Base-by-base conservation (phyloP, 2,329 filamentous ascomycete genomes). In the Calonectria honghensis region DNA sequence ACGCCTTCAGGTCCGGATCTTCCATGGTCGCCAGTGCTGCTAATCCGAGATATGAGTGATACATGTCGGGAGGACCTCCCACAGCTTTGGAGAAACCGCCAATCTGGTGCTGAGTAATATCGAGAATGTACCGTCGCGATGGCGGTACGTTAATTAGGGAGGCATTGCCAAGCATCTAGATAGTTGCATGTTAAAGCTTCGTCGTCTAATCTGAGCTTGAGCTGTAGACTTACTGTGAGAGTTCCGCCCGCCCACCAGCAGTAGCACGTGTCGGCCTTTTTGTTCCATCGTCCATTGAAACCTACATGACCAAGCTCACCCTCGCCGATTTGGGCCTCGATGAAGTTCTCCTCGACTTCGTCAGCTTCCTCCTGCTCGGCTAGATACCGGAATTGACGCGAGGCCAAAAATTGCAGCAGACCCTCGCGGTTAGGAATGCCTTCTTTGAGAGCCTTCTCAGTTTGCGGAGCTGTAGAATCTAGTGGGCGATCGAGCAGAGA, bases 211-310 rank as follows among this genome's bases (percentile, higher is more conserved):
- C 37, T 39, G 5, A 4, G 24, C 20, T 0, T 7, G 13, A 3
- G n/a, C 2, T 14, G 24, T 10, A 10, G 24, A 66, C 84, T 75
- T 81, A 89, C 87, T 68, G 82, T 79, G 1, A 91, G 82, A 1
- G 95, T 92, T 2, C 92, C 95, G 5, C 90, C 90, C 0, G 95
- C 95, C 97, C 97, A 99, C 89, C 96, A 99, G 29, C 92, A 94
- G 84, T 99, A 99, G 86, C 97, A 99, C 0, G 97, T 98, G 85
- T 99, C 97, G 13, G 95, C 94, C 63, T 93, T 90, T 85, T 99
- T 99, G 87, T 98, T 98, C 83, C 92, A 93, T 65, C 97, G 92
- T 32, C 97, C 97, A 81, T 97, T 98, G 86, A 97, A 96, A 13
- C 96, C 97, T 1, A 95, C 90, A 81, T 90, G 90, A 13, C 86